phyloP scores from a whole-genome alignment of 331 rosid species.

The Rhamnella rubrinervis region DNA sequence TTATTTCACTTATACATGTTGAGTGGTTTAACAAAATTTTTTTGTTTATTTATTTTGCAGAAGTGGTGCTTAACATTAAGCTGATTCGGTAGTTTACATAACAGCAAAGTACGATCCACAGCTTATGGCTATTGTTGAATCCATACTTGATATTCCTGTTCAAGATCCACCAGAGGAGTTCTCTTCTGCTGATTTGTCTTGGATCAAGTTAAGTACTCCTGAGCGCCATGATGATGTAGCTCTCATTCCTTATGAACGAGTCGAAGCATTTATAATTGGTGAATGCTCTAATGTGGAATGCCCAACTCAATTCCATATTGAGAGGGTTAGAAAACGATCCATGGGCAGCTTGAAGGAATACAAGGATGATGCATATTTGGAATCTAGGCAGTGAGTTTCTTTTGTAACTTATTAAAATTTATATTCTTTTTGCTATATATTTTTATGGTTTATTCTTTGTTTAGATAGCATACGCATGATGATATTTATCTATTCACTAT shows the following conservation, averaged over 20 bases:
- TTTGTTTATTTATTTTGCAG: no score
- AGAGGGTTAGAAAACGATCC: constrained; percentile 69
- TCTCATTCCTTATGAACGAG: constrained; percentile 82
- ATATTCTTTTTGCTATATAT: neutral
- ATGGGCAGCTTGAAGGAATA: constrained; percentile 79
- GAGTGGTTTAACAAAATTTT: no score
- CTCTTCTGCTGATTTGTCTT: constrained; percentile 66
- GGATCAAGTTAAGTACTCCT: constrained; percentile 79
- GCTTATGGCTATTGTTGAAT: constrained; percentile 71
- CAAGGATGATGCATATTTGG: constrained; percentile 89
- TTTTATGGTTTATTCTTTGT: neutral
- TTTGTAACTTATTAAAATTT: constrained; percentile 17
- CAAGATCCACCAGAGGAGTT: constrained; percentile 91
- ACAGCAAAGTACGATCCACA: no score
- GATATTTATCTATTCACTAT: no score
- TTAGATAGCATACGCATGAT: no score
- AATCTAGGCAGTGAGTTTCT: constrained; percentile 77
- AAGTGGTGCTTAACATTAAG: no score
- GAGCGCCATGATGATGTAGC: constrained; percentile 86
- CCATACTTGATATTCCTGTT: constrained; percentile 55
- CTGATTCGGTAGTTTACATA: no score
- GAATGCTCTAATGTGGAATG: constrained; percentile 78
- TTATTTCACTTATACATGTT: no score
- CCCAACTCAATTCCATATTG: constrained; percentile 87
- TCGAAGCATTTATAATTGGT: constrained; percentile 83